Evolutionary conservation across 2,329 filamentous ascomycete species (phyloP).

Genomic region (Colletotrichum sp.): DNA sequence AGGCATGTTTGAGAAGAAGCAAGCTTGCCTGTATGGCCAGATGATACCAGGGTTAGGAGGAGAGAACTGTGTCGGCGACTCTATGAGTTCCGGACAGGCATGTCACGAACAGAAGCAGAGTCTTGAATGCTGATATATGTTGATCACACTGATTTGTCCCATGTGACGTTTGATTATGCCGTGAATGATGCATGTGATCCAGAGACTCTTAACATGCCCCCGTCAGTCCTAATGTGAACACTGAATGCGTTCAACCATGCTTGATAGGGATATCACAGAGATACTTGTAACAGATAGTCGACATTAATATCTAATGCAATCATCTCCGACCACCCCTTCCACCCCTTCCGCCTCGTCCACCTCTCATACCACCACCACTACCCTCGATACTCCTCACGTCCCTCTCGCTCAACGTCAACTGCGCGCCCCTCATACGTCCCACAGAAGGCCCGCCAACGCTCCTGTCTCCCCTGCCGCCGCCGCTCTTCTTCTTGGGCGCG

Average conservation of each 20-base stretch:
- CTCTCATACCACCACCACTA: background rate
- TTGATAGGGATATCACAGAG: too few species aligned
- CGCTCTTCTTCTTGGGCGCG: conserved; percentile 40
- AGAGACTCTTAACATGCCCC: too few species aligned
- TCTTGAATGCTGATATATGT: conserved; percentile 16
- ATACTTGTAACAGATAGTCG: too few species aligned
- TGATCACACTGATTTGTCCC: background rate
- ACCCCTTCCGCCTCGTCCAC: conserved; percentile 8
- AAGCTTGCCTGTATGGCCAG: conserved; percentile 14
- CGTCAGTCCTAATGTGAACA: too few species aligned
- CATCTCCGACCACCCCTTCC: conserved; percentile 28
- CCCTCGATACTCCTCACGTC: conserved; percentile 78
- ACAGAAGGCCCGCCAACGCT: conserved; percentile 79
- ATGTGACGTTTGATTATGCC: background rate
- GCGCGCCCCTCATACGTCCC: conserved; percentile 80
- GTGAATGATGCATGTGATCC: background rate
- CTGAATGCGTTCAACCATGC: too few species aligned
- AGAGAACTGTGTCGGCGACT: background rate
- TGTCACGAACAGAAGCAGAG: conserved; percentile 10
- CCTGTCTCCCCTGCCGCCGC: conserved; percentile 46
- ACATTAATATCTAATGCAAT: background rate
- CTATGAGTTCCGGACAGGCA: background rate
- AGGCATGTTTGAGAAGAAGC: conserved; percentile 10
- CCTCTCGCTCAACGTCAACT: conserved; percentile 76
- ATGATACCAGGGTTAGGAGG: conserved; percentile 23